Conservation (phyloP, 2,329 filamentous ascomycete genomes). For the Aureobasidium sp. region DNA sequence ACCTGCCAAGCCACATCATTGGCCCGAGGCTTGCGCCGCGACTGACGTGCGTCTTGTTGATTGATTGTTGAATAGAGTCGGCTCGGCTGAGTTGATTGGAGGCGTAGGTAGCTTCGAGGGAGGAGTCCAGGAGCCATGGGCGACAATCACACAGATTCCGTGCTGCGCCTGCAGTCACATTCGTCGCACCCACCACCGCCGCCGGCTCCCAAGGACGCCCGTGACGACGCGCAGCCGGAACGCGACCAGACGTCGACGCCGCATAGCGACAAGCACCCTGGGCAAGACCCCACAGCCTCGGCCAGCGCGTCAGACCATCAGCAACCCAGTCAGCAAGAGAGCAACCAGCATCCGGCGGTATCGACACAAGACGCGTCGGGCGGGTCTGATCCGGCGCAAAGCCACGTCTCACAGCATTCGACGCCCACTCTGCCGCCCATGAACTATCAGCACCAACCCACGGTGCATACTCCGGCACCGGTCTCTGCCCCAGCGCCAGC, state of each 20-base stretch:
- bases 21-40: conserved; percentile 12
- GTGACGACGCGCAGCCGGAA: background rate
- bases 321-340: background rate
- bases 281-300: background rate
- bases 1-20: conserved; percentile 6
- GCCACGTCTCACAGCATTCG: background rate
- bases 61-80: conserved; percentile 10
- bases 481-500: background rate
- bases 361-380: background rate
- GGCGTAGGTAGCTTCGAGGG: conserved; percentile 1
- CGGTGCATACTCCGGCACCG: background rate
- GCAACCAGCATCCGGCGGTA: background rate
- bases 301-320: background rate
- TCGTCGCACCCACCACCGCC: background rate
- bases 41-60: conserved; percentile 13
- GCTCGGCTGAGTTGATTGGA: conserved; percentile 12
- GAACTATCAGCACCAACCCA: conserved; percentile 8
- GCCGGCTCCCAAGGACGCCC: background rate
- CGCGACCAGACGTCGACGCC: background rate
- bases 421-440: conserved; percentile 8
- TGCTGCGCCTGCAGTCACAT: conserved; percentile 9
- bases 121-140: background rate
- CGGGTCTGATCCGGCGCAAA: conserved; percentile 9
- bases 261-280: background rate
- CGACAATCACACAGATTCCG: conserved; percentile 2